Evolutionary conservation across 2,329 filamentous ascomycete genomes (phyloP).

Genomic region (Rutstroemia sp.): DNA sequence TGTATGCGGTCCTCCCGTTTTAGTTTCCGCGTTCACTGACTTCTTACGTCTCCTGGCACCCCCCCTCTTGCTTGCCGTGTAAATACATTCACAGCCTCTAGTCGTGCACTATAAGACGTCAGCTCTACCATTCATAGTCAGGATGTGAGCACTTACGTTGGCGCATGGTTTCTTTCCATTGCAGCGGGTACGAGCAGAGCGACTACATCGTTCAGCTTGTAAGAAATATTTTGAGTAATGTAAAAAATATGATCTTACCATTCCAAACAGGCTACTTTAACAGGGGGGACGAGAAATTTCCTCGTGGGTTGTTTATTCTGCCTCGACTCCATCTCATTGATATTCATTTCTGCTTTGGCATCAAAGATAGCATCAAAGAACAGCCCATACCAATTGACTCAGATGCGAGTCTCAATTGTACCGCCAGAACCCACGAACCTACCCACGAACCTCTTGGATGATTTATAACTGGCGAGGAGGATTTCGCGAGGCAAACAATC

Average conservation of each 20-base stretch:
- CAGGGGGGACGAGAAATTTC: not conserved
- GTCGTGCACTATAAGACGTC: conserved; percentile 19
- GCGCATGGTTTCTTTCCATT: conserved; percentile 38
- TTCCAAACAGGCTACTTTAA: not conserved
- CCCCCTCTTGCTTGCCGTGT: conserved; percentile 26
- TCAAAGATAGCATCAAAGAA: too few relatives aligned
- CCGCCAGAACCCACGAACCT: too few relatives aligned
- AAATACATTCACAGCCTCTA: conserved; percentile 25
- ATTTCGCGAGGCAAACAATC: too few relatives aligned
- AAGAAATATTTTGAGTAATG: not conserved
- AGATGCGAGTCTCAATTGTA: too few relatives aligned
- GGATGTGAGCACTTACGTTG: conserved; percentile 31
- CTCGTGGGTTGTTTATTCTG: not conserved
- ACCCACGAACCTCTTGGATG: too few relatives aligned
- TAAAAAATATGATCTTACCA: not conserved
- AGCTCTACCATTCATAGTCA: not conserved
- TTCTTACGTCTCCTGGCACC: conserved; percentile 24
- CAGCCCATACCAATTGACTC: too few relatives aligned
- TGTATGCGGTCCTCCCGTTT: not conserved
- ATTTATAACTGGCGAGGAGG: too few relatives aligned
- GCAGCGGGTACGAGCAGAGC: conserved; percentile 39
- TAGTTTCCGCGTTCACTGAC: not conserved
- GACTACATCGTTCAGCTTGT: conserved; percentile 25
- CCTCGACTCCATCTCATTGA: too few relatives aligned
- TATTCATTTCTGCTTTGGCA: too few relatives aligned